Evolutionary conservation across 768 basidiomycete species (phyloP), one percentile per base, ranked within the genome.

Genomic region (Amyloporia xantha): DNA sequence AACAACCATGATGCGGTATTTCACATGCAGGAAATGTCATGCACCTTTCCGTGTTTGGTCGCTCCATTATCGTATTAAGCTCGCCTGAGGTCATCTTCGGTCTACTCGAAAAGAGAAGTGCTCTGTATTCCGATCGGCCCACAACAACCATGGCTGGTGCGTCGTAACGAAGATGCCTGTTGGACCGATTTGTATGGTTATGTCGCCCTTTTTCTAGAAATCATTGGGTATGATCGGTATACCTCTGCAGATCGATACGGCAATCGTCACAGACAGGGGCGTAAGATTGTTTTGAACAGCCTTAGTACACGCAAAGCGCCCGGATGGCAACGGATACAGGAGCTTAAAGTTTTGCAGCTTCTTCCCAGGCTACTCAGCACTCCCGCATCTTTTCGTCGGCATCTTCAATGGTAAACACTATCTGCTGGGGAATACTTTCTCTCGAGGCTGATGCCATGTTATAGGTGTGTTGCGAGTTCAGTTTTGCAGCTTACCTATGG

Each of bases 151-250:
- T 62, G 39, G 52, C 44, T 3, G 60, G 62, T 9, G 57, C 59
- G 23, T 69, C 86, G 74, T 85, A 33, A 7, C n/a, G n/a, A n/a
- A n/a, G n/a, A n/a, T n/a, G n/a, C n/a, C n/a, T n/a, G n/a, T n/a
- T n/a, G n/a, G n/a, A n/a, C 80, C 79, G 21, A 12, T 25, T 20
- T 27, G 12, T 25, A 6, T n/a, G n/a, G n/a, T n/a, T n/a, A n/a
- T n/a, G n/a, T n/a, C n/a, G n/a, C n/a, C n/a, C 56, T 56, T 80
- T 79, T 23, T 23, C 27, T 21, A 19, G 7, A 24, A 10, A 30
- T 4, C n/a, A n/a, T 47, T 24, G 15, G 6, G 7, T 20, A 1
- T 33, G 10, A 2, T 47, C 35, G 25, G 27, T 33, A 48, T 43
- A 25, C 24, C 54, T 2, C 37, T 40, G 4, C 38, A 21, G 40